Percentiles rank a stretch among this genome's conserved stretches.
Evolutionary conservation across 2,329 filamentous ascomycete species (phyloP).

Genomic region (Penicillium sp.): DNA sequence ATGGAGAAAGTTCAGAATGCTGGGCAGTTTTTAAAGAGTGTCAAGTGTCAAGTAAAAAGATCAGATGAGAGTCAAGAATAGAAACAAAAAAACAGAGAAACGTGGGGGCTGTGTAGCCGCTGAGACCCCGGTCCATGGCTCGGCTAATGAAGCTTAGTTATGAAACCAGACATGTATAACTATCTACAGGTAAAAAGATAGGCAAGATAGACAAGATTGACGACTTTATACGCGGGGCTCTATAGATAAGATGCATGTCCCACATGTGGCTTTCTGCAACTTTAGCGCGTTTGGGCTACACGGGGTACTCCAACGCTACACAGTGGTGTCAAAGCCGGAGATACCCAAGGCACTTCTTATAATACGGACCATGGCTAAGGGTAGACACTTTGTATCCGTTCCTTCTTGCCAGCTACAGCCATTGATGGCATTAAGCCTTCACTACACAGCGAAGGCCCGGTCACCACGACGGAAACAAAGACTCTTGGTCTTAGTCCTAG

Average conservation of each 20-base stretch:
- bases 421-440: neutral
- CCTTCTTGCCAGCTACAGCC: neutral
- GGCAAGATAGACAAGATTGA: neutral
- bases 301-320: neutral
- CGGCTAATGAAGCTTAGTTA: constrained; percentile 6
- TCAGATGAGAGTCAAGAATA: constrained; percentile 6
- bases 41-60: neutral
- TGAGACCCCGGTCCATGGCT: constrained; percentile 2
- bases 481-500: neutral
- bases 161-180: no score
- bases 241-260: constrained; percentile 9
- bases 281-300: constrained; percentile 1
- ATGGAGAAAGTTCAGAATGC: constrained; percentile 1
- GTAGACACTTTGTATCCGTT: neutral
- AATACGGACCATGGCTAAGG: neutral
- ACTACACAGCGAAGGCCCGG: neutral
- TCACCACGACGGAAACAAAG: neutral
- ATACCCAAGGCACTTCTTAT: neutral
- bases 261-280: constrained; percentile 14
- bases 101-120: constrained; percentile 10
- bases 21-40: constrained; percentile 2
- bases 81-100: constrained; percentile 3
- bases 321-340: neutral
- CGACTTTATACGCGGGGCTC: neutral
- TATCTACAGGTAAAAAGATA: no score